These are phyloP conservation scores for Colletotrichum sp. DNA, from an alignment of 2,329 filamentous ascomycete genomes.

Conservation along the genomic window DNA sequence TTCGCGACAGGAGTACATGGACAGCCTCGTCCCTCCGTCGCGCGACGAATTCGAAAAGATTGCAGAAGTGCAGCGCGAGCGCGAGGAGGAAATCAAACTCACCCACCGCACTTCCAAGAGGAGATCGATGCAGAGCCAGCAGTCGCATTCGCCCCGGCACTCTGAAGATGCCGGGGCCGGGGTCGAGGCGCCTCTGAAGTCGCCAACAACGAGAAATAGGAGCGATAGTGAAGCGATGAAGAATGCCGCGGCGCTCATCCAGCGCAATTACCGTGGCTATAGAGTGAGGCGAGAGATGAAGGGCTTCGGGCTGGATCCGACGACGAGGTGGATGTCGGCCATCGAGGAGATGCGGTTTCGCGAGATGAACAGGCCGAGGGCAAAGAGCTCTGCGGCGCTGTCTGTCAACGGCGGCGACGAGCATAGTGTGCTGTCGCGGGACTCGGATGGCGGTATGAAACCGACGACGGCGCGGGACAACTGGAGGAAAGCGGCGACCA, in stretches of 20 bases:
- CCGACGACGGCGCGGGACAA: conserved; percentile 62
- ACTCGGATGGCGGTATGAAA: conserved; percentile 16
- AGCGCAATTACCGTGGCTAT: conserved; percentile 81
- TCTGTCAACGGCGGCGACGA: conserved; percentile 11
- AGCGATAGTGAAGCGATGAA: conserved; percentile 27
- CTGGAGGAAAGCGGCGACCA: conserved; percentile 76
- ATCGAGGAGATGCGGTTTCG: conserved; percentile 62
- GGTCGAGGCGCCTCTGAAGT: not conserved
- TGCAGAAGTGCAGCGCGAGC: conserved; percentile 50
- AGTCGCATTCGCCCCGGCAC: conserved; percentile 21
- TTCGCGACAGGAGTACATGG: conserved; percentile 51
- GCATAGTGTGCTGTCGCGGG: conserved; percentile 10
- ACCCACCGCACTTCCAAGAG: conserved; percentile 41
- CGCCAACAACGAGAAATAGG: not conserved
- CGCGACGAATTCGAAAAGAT: conserved; percentile 53
- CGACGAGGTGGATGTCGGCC: conserved; percentile 74
- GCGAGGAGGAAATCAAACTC: conserved; percentile 48
- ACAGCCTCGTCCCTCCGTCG: conserved; percentile 54
- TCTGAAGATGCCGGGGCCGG: not conserved
- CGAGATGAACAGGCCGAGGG: conserved; percentile 51
- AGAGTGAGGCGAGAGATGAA: conserved; percentile 72
- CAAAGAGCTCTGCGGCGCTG: conserved; percentile 29
- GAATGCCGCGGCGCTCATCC: conserved; percentile 62
- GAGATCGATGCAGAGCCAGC: conserved; percentile 37
- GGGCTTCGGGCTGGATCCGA: conserved; percentile 73